These are phyloP conservation scores for Coemansia sp. DNA, from an alignment of 371 early-diverging fungal species.

Conservation along the genomic window DNA sequence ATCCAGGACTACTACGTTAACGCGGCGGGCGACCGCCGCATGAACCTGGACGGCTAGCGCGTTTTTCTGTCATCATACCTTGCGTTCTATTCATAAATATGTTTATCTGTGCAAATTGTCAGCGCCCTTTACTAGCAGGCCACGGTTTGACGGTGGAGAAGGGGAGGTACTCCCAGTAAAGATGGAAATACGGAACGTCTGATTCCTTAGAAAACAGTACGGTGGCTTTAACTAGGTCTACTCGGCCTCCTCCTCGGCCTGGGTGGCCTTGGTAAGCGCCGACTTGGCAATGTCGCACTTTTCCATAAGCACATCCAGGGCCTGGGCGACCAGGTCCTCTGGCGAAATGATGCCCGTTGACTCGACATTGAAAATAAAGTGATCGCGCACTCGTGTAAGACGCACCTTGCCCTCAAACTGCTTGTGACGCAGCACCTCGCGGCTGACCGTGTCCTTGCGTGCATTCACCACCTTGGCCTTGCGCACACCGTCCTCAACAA, in stretches of 20 bases:
- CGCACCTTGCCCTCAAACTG: slow-evolving; percentile 93
- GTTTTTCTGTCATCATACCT: background rate
- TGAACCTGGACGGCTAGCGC: slow-evolving; percentile 48
- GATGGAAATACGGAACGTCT: too few species aligned
- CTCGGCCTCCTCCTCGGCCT: slow-evolving; percentile 16
- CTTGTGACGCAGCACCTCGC: slow-evolving; percentile 93
- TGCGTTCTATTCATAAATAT: background rate
- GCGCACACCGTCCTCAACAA: slow-evolving; percentile 62
- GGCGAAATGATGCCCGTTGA: slow-evolving; percentile 84
- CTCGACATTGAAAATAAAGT: slow-evolving; percentile 96
- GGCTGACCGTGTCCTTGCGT: slow-evolving; percentile 93
- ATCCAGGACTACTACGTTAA: slow-evolving; percentile 52
- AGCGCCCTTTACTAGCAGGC: too few species aligned
- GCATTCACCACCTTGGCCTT: slow-evolving; percentile 89
- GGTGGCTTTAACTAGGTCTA: background rate
- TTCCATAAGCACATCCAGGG: slow-evolving; percentile 73
- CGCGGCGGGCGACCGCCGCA: slow-evolving; percentile 51
- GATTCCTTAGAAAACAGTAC: background rate
- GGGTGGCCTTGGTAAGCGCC: slow-evolving; percentile 43
- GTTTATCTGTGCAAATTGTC: background rate
- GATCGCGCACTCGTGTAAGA: slow-evolving; percentile 87
- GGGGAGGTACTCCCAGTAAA: too few species aligned
- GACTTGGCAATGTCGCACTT: slow-evolving; percentile 71
- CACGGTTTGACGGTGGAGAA: too few species aligned
- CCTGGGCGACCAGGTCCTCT: slow-evolving; percentile 72